These are phyloP conservation scores for Sarcodon sp. DNA, from an alignment of 768 basidiomycete species.

Conservation along the genomic window DNA sequence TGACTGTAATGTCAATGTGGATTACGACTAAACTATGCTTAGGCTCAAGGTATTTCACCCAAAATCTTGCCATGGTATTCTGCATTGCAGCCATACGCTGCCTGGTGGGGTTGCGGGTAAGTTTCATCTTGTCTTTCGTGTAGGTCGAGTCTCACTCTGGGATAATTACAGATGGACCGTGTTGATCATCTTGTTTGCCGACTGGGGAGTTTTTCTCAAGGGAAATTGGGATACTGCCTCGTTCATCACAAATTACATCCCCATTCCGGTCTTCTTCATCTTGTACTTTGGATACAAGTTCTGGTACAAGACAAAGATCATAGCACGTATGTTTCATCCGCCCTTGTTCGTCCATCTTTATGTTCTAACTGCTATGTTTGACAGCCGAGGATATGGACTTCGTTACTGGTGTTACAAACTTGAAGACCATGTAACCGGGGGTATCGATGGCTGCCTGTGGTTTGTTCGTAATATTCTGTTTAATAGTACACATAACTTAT, in stretches of 20 bases:
- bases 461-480: no score
- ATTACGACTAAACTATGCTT: background rate
- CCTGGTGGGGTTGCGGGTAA: conserved; percentile 21
- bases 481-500: no score
- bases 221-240: conserved; percentile 22
- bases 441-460: no score
- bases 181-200: conserved; percentile 19
- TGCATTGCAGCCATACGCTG: conserved; percentile 26
- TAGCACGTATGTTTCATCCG: no score
- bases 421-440: background rate
- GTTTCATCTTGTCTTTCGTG: conserved; percentile 22
- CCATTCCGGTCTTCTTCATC: conserved; percentile 30
- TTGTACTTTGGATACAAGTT: conserved; percentile 20
- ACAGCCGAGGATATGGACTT: background rate
- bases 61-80: conserved; percentile 33
- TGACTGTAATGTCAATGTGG: background rate
- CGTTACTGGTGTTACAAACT: background rate
- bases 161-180: background rate
- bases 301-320: background rate
- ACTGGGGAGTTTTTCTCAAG: conserved; percentile 27
- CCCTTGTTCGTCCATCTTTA: no score
- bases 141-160: conserved; percentile 7
- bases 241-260: conserved; percentile 30
- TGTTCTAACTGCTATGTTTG: background rate
- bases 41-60: conserved; percentile 23